These are phyloP conservation scores for Schwanniomyces pseudopolymorphus DNA, from an alignment of 805 yeast genomes.

Conservation along the genomic window DNA sequence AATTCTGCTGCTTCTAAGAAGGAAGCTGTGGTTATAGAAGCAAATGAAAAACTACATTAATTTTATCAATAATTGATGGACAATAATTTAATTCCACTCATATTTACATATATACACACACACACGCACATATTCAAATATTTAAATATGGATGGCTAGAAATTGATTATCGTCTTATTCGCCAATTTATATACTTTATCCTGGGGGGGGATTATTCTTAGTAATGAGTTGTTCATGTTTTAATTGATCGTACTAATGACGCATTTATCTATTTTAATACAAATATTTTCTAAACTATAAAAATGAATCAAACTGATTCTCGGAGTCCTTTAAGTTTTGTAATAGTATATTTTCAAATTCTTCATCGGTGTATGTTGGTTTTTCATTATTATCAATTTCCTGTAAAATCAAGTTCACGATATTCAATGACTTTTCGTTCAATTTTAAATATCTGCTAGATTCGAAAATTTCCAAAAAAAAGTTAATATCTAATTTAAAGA, in stretches of 20 bases:
- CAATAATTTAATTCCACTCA: no score
- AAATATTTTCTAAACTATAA: constrained; percentile 5
- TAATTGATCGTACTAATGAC: not conserved
- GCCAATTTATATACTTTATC: not conserved
- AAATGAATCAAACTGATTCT: constrained; percentile 35
- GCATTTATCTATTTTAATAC: no score
- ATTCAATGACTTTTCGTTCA: constrained; percentile 34
- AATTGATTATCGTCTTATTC: not conserved
- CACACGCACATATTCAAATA: no score
- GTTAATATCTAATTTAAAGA: constrained; percentile 35
- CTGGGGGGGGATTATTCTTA: not conserved
- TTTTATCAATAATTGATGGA: not conserved
- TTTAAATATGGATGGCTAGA: no score
- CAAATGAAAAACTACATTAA: not conserved
- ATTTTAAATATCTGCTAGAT: constrained; percentile 27
- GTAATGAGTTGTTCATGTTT: not conserved
- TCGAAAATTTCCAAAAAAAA: constrained; percentile 42
- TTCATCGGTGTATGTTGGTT: constrained; percentile 17
- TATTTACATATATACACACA: no score
- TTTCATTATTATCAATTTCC: constrained; percentile 24
- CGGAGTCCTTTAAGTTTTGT: constrained; percentile 25
- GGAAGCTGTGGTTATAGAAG: constrained; percentile 1
- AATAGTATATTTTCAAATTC: constrained; percentile 30
- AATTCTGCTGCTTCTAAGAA: constrained; percentile 2
- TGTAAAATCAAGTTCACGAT: constrained; percentile 31